These are phyloP conservation scores for Trichoderma hamatum DNA, from an alignment of 2,329 filamentous ascomycete species.

Conservation along the genomic window DNA sequence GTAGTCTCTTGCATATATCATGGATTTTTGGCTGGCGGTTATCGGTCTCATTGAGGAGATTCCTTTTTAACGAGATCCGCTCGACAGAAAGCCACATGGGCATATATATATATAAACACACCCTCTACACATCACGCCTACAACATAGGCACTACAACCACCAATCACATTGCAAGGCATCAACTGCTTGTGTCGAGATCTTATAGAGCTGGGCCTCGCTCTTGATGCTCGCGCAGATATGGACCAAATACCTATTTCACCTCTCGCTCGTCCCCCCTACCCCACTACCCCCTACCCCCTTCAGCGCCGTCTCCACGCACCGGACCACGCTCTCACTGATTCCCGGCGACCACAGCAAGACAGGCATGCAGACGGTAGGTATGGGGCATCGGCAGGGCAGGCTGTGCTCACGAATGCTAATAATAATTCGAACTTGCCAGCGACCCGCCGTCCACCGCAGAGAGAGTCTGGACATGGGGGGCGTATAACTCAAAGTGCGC, in stretches of 20 bases:
- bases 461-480: neutral
- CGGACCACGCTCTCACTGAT: neutral
- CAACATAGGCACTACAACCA: no score
- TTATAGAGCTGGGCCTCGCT: neutral
- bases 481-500: constrained; percentile 11
- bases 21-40: no score
- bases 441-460: neutral
- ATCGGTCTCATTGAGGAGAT: neutral
- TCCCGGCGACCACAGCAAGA: neutral
- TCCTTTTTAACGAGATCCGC: no score
- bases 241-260: neutral
- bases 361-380: constrained; percentile 2
- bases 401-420: constrained; percentile 28
- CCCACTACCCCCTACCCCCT: neutral
- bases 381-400: constrained; percentile 4
- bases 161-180: neutral
- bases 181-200: neutral
- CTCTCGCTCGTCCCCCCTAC: neutral
- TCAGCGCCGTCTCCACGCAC: neutral
- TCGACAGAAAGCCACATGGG: no score
- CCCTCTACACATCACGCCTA: no score
- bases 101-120: no score
- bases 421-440: constrained; percentile 20
- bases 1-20: neutral
- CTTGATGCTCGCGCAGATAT: neutral